Conservation (phyloP, 805 yeast genomes). For the Metahyphopichia silvanorum region DNA sequence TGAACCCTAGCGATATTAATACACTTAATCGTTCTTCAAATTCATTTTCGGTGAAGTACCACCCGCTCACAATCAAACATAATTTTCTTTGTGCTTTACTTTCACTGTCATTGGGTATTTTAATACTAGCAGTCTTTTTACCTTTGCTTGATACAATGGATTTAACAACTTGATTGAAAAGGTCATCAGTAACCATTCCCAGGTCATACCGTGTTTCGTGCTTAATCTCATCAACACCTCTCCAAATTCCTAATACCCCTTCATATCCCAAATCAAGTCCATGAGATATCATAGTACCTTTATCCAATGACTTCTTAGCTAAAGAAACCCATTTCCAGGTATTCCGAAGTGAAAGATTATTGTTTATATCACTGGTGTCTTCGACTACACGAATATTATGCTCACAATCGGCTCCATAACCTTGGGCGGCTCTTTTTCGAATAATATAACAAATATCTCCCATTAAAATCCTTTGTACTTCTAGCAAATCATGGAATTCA, state of each 20-base stretch:
- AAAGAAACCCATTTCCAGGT: slow-evolving; percentile 92
- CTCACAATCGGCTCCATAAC: slow-evolving; percentile 69
- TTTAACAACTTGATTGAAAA: slow-evolving; percentile 50
- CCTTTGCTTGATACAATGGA: slow-evolving; percentile 49
- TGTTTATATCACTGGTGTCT: slow-evolving; percentile 46
- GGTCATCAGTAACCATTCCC: slow-evolving; percentile 28
- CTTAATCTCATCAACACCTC: slow-evolving; percentile 52
- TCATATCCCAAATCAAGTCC: slow-evolving; percentile 79
- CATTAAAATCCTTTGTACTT: slow-evolving; percentile 34
- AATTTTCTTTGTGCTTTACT: slow-evolving; percentile 67
- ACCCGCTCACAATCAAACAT: slow-evolving; percentile 83
- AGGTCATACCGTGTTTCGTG: slow-evolving; percentile 43
- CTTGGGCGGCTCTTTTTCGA: slow-evolving; percentile 64
- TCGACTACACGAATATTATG: slow-evolving; percentile 61
- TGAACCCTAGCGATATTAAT: slow-evolving; percentile 55
- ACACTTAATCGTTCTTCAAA: slow-evolving; percentile 63
- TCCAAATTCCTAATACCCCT: slow-evolving; percentile 91
- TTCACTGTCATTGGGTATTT: slow-evolving; percentile 43
- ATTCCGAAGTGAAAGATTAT: slow-evolving; percentile 54
- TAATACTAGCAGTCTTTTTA: slow-evolving; percentile 43
- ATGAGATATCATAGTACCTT: slow-evolving; percentile 65
- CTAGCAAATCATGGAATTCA: slow-evolving; percentile 1
- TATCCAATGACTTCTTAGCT: slow-evolving; percentile 60
- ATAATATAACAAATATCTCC: slow-evolving; percentile 76
- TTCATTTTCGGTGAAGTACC: slow-evolving; percentile 78